phyloP scores from a whole-genome alignment of 2,329 filamentous ascomycete genomes.

The Phaeosphaeria sp. region DNA sequence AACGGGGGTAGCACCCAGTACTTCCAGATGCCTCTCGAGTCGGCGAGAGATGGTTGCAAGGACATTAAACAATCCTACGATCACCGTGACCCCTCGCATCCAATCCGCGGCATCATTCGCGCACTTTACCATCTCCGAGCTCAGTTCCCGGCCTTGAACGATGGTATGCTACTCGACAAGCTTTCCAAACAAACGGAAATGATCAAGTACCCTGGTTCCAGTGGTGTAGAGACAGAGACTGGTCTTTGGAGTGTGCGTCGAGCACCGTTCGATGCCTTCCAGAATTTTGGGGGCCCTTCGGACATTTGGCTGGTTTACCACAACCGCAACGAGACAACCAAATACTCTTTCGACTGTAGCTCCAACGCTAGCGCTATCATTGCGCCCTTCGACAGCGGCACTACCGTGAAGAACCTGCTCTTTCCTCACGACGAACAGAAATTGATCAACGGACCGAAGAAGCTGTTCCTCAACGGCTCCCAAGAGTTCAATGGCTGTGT shows the following conservation, averaged over 20 bases:
- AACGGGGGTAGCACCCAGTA: background rate
- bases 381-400: background rate
- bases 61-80: background rate
- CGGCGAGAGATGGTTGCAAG: background rate
- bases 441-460: background rate
- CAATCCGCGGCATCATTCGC: background rate
- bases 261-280: background rate
- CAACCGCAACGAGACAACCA: background rate
- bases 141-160: background rate
- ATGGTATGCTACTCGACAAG: background rate
- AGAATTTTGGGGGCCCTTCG: background rate
- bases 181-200: background rate
- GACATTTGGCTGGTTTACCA: background rate
- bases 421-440: background rate
- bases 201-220: background rate
- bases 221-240: background rate
- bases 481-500: background rate
- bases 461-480: background rate
- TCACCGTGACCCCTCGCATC: background rate
- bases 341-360: background rate
- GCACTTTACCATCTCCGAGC: background rate
- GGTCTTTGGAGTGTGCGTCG: background rate
- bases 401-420: background rate
- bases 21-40: background rate
- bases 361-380: background rate